Conservation (phyloP, 768 basidiomycete species). For the Mycena vitilis region DNA sequence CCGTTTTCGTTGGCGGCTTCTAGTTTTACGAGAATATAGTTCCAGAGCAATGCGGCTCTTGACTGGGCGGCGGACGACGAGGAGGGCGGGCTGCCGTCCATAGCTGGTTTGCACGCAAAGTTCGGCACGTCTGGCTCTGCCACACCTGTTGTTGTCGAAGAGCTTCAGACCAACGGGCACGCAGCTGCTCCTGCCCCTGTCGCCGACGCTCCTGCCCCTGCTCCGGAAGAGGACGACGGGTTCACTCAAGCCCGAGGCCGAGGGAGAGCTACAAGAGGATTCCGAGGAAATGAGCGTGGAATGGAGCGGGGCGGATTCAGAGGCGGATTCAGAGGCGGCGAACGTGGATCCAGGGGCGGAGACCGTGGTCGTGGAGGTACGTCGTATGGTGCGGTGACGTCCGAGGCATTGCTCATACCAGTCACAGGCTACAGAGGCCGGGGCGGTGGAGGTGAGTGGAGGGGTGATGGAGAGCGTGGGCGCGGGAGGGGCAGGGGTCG, state of each 20-base stretch:
- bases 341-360: constrained; percentile 43
- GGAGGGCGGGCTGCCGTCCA: constrained; percentile 81
- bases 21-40: constrained; percentile 34
- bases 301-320: constrained; percentile 42
- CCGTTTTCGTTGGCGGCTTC: neutral
- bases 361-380: constrained; percentile 48
- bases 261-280: constrained; percentile 53
- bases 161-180: constrained; percentile 45
- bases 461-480: constrained; percentile 57
- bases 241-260: constrained; percentile 65
- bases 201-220: constrained; percentile 29
- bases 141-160: constrained; percentile 64
- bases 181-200: constrained; percentile 22
- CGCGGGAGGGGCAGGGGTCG: constrained; percentile 58
- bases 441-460: constrained; percentile 56
- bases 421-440: constrained; percentile 36
- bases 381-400: neutral
- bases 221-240: constrained; percentile 67
- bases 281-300: constrained; percentile 42
- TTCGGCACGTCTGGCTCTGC: constrained; percentile 80
- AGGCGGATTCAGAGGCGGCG: constrained; percentile 54
- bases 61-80: constrained; percentile 93
- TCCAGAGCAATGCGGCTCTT: constrained; percentile 54
- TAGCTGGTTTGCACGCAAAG: constrained; percentile 79
- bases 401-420: neutral